Base-by-base conservation (phyloP, 1,284 basidiomycete species). In the Malassezia yamatoensis region DNA sequence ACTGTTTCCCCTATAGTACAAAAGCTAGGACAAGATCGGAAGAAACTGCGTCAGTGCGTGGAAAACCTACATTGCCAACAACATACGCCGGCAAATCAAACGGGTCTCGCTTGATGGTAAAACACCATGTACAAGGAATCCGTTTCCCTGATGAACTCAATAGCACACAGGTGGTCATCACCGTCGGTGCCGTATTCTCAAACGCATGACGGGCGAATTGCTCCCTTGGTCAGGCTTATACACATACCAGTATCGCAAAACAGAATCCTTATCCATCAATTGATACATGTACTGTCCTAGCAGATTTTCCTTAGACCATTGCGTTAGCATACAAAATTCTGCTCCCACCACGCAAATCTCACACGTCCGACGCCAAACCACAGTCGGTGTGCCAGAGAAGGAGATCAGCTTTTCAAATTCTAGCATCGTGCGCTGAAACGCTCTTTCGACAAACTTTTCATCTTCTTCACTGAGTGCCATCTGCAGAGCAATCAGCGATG, bases 341-440 rank as follows among this genome's bases (percentile, higher is more conserved):
- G 90, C 86, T 0, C 91, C 90, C 42, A 93, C 93, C 41, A 94
- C 83, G 70, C 89, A 91, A 37, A 98, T 90, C 78, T 98, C 94
- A 70, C 93, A 93, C 15, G 94, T 98, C 47, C 93, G 81, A 33
- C 93, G 84, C 93, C 93, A 98, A 1, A 96, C 88, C n/a, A 94
- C 90, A 0, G 93, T 98, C 2, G 93, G 94, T n/a, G 94, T 98
- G 5, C 93, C 94, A 60, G 87, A 91, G 76, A 90, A 94, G 41
- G 88, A 90, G 62, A 98, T 93, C 61, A 96, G 81, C 77, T 96
- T 96, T 75, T 96, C 90, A 54, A 96, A 82, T 79, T 96, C 90
- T 65, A 96, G 81, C 61, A 96, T 79, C 24, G 90, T 90, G 41
- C 93, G 81, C 75, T 96, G 91, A 75, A 96, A 90, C 62, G 88